Evolutionary conservation across 257 asterid genomes (phyloP).

Genomic region (Fraxinus quadrangulata): DNA sequence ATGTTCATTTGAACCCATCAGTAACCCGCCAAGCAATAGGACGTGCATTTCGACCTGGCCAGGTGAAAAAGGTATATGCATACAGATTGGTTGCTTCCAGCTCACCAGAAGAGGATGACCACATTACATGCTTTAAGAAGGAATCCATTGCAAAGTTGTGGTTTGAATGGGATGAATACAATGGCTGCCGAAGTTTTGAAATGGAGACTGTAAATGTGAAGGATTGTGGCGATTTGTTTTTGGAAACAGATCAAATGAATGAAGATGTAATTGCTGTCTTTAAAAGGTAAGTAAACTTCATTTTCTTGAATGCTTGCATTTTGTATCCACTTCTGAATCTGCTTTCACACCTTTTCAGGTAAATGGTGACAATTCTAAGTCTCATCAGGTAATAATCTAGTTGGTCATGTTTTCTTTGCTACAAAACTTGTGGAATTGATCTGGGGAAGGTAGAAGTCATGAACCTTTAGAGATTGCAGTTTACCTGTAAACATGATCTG

Average conservation of each 20-base stretch:
- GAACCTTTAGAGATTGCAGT: background rate
- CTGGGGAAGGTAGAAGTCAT: background rate
- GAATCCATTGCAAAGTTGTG: conserved; percentile 90
- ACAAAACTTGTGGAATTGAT: background rate
- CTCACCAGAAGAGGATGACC: conserved; percentile 87
- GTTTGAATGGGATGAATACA: conserved; percentile 87
- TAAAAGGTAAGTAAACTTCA: conserved; percentile 45
- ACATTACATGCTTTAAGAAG: conserved; percentile 77
- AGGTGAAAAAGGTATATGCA: background rate
- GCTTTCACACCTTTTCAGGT: conserved; percentile 38
- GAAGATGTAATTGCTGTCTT: conserved; percentile 62
- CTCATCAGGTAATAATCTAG: background rate
- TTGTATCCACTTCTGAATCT: background rate
- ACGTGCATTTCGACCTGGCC: conserved; percentile 1
- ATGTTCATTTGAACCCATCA: conserved; percentile 54
- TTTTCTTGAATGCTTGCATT: background rate
- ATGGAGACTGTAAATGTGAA: conserved; percentile 61
- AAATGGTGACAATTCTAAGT: background rate
- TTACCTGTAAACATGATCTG: too few species aligned
- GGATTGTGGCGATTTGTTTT: conserved; percentile 59
- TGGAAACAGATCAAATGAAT: conserved; percentile 62
- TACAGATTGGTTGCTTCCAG: conserved; percentile 62
- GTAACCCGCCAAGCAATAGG: conserved; percentile 1
- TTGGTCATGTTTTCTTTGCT: too few species aligned
- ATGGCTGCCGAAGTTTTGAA: conserved; percentile 58